phyloP scores from a whole-genome alignment of 768 basidiomycete species.

The Leccinum boreale region DNA sequence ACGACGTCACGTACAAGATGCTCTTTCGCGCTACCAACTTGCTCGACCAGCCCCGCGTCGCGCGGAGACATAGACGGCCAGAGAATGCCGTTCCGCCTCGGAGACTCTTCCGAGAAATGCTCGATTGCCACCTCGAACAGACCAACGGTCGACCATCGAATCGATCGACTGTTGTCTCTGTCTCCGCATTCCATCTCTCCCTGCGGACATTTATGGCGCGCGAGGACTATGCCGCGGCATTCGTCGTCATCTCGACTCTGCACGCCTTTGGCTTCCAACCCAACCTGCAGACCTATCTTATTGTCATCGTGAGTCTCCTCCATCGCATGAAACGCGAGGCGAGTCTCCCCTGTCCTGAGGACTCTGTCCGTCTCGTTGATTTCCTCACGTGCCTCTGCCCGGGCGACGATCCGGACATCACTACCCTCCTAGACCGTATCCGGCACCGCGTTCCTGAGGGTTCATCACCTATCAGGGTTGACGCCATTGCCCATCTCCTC shows the following conservation, averaged over 20 bases:
- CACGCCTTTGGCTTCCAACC: conserved; percentile 27
- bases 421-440: conserved; percentile 18
- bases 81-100: conserved; percentile 35
- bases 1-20: conserved; percentile 45
- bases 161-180: conserved; percentile 27
- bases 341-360: neutral
- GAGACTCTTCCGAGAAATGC: conserved; percentile 44
- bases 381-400: conserved; percentile 22
- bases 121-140: conserved; percentile 31
- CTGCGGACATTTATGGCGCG: conserved; percentile 43
- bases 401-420: conserved; percentile 15
- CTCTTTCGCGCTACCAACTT: conserved; percentile 36
- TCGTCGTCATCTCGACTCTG: conserved; percentile 36
- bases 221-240: conserved; percentile 48
- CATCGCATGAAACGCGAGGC: conserved; percentile 26
- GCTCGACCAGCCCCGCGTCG: conserved; percentile 17
- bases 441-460: neutral
- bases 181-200: conserved; percentile 38
- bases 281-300: conserved; percentile 38
- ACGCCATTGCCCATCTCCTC: conserved; percentile 22
- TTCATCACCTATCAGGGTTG: conserved; percentile 10
- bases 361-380: conserved; percentile 21
- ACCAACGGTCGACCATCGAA: conserved; percentile 15
- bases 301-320: conserved; percentile 40
- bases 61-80: conserved; percentile 21